Conservation (phyloP, 2,329 filamentous ascomycete genomes). For the Cryphonectria japonica region DNA sequence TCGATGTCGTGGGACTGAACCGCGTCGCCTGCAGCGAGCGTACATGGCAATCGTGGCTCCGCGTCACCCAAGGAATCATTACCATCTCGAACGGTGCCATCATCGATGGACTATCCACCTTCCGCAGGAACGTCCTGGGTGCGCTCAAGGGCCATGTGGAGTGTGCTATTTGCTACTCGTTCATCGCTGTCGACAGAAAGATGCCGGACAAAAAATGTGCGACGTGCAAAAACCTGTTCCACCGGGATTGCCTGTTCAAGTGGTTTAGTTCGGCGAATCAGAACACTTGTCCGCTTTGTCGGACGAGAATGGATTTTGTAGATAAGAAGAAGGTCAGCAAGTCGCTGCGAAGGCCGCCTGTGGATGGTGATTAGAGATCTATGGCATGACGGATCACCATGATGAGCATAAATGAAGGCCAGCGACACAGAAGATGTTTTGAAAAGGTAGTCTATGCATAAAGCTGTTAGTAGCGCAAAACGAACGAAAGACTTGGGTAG, state of each 20-base stretch:
- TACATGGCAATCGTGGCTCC: slow-evolving; percentile 91
- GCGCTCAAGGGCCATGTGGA: slow-evolving; percentile 92
- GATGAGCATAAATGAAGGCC: not conserved
- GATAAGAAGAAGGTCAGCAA: slow-evolving; percentile 29
- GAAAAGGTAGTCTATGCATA: not conserved
- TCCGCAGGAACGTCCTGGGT: slow-evolving; percentile 83
- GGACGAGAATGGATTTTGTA: slow-evolving; percentile 77
- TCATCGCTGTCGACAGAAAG: slow-evolving; percentile 86
- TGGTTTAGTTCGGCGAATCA: slow-evolving; percentile 96
- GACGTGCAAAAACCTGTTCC: slow-evolving; percentile 94
- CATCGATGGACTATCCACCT: slow-evolving; percentile 83
- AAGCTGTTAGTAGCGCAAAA: not conserved
- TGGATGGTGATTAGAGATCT: slow-evolving; percentile 7
- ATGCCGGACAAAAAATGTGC: slow-evolving; percentile 89
- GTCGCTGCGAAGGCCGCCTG: slow-evolving; percentile 8
- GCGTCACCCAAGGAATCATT: slow-evolving; percentile 88
- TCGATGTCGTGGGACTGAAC: slow-evolving; percentile 75
- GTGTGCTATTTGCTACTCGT: slow-evolving; percentile 95
- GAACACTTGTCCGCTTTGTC: slow-evolving; percentile 89
- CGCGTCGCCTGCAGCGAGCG: slow-evolving; percentile 87
- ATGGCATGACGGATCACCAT: not conserved
- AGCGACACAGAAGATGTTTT: not conserved
- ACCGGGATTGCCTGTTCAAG: slow-evolving; percentile 86
- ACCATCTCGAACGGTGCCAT: slow-evolving; percentile 90
- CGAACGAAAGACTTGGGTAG: not conserved